These are phyloP conservation scores for Acanthamoeba sp. DNA, from an alignment of 208 protist genomes.

Conservation along the genomic window DNA sequence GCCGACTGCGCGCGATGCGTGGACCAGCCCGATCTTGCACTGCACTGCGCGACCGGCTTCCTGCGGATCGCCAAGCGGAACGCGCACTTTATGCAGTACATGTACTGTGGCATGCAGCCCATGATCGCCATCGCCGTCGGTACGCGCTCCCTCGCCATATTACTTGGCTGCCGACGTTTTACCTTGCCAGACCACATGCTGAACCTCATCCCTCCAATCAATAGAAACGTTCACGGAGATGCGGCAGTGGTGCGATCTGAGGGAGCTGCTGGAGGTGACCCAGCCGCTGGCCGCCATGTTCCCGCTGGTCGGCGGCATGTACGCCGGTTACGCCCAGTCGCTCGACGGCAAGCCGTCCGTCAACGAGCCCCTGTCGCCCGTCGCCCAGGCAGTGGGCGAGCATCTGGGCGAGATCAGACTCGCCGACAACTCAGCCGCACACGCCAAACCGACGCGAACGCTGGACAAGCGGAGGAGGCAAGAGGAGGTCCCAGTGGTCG, in stretches of 20 bases:
- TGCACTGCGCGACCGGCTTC: neutral
- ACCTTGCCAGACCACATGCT: too few relatives aligned
- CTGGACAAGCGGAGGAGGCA: too few relatives aligned
- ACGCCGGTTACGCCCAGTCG: neutral
- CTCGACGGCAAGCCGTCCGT: neutral
- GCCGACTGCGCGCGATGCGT: neutral
- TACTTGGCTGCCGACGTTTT: neutral
- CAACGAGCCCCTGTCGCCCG: neutral
- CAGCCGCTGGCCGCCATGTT: neutral
- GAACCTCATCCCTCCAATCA: neutral
- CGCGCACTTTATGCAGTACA: conserved; percentile 8
- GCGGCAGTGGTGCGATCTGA: neutral
- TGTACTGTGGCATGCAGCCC: conserved; percentile 22
- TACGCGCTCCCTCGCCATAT: neutral
- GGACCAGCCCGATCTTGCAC: neutral
- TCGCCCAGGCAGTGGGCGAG: too few relatives aligned
- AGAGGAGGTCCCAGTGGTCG: too few relatives aligned
- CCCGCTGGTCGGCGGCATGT: neutral
- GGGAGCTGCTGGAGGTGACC: neutral
- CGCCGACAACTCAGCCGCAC: too few relatives aligned
- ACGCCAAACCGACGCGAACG: too few relatives aligned
- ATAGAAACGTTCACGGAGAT: neutral
- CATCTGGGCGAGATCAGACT: too few relatives aligned
- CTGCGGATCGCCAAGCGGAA: neutral
- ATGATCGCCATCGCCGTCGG: neutral